Conservation (phyloP, 192 early-diverging fungal species). For the Borealophlyctis nickersoniae region DNA sequence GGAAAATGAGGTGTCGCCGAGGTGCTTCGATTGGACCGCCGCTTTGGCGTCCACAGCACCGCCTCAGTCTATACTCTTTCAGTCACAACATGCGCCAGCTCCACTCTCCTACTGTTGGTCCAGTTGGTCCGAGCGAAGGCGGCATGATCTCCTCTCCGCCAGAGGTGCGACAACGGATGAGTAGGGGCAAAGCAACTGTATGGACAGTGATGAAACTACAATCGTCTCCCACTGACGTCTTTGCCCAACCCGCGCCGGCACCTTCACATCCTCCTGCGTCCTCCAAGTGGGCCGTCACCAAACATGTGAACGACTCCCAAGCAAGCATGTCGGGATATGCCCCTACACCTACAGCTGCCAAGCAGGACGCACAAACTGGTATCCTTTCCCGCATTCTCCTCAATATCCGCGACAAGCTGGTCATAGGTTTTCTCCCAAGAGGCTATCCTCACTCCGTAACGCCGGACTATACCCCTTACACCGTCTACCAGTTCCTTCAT, state of each 20-base stretch:
- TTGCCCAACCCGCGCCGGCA: not conserved
- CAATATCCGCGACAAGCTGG: slow-evolving; percentile 18
- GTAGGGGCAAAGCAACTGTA: slow-evolving; percentile 4
- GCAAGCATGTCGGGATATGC: not conserved
- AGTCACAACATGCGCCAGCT: too few species aligned
- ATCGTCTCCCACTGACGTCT: not conserved
- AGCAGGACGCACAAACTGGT: not conserved
- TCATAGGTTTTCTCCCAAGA: slow-evolving; percentile 65
- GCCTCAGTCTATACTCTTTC: too few species aligned
- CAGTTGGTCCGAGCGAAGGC: not conserved
- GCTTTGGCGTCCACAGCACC: too few species aligned
- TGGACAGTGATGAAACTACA: slow-evolving; percentile 14
- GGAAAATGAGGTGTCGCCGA: too few species aligned
- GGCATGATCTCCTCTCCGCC: not conserved
- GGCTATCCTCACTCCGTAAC: slow-evolving; percentile 72
- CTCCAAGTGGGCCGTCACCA: not conserved
- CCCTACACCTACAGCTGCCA: not conserved
- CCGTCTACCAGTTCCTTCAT: slow-evolving; percentile 76
- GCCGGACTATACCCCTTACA: slow-evolving; percentile 69
- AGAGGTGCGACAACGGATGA: slow-evolving; percentile 8
- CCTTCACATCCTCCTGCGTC: not conserved
- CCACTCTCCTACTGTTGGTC: too few species aligned
- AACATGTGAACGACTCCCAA: not conserved
- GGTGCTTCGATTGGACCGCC: too few species aligned
- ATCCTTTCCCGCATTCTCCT: not conserved